These are phyloP conservation scores for Aspergillus wentii DNA, from an alignment of 495 filamentous ascomycete genomes.

Conservation along the genomic window DNA sequence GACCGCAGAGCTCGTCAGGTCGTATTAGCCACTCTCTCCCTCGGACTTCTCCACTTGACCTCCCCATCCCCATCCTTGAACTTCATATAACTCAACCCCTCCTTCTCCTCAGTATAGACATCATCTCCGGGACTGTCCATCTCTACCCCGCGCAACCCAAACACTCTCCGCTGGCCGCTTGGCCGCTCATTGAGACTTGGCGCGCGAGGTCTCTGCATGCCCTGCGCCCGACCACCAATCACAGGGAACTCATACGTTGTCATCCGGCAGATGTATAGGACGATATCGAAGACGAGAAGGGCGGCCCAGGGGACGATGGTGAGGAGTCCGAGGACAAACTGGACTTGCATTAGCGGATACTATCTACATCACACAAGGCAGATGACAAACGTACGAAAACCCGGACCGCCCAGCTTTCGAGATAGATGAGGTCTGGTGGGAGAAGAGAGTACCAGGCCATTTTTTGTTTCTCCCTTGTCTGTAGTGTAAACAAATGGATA, in stretches of 20 bases:
- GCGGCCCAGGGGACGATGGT: constrained; percentile 64
- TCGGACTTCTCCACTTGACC: constrained; percentile 11
- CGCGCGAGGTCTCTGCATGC: constrained; percentile 55
- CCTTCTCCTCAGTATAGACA: not conserved
- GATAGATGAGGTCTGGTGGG: constrained; percentile 45
- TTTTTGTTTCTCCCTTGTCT: not conserved
- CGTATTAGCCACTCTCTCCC: too few species aligned
- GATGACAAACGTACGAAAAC: constrained; percentile 56
- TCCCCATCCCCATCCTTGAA: constrained; percentile 7
- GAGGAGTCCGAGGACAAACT: constrained; percentile 61
- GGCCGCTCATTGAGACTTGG: constrained; percentile 60
- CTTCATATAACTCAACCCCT: too few species aligned
- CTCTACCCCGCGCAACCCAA: constrained; percentile 36
- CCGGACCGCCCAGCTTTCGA: constrained; percentile 61
- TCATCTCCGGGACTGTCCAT: constrained; percentile 1
- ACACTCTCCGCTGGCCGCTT: constrained; percentile 45
- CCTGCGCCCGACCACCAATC: constrained; percentile 60
- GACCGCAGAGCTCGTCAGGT: constrained; percentile 44
- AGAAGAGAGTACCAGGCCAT: constrained; percentile 68
- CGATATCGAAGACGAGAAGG: constrained; percentile 61
- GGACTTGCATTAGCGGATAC: too few species aligned
- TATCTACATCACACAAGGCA: too few species aligned
- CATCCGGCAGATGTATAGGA: constrained; percentile 59
- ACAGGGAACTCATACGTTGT: constrained; percentile 54
- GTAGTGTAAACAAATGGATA: not conserved